These are phyloP conservation scores for Penicillium sclerotiorum DNA, from an alignment of 2,329 filamentous ascomycete species.

Conservation along the genomic window DNA sequence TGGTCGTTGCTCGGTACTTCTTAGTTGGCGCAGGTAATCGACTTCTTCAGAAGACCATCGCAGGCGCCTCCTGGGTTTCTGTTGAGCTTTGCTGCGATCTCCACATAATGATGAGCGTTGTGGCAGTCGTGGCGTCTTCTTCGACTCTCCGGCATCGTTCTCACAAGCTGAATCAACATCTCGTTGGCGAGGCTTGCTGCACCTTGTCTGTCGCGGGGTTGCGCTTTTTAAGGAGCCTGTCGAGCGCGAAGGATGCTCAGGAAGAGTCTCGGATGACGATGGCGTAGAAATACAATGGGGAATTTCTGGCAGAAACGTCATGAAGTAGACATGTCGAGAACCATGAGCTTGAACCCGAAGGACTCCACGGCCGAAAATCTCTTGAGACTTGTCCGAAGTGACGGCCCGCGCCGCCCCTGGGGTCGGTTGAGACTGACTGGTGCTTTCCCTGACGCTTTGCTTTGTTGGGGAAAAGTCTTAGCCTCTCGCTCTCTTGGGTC, in stretches of 20 bases:
- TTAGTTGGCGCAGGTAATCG: no score
- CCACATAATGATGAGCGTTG: not conserved
- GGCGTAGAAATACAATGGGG: not conserved
- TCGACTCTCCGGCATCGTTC: not conserved
- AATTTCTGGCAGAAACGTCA: conserved; percentile 14
- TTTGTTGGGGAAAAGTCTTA: not conserved
- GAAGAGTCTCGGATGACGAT: conserved; percentile 3
- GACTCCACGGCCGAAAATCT: conserved; percentile 15
- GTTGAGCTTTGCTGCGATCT: not conserved
- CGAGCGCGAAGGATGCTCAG: not conserved
- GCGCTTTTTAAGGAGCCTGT: not conserved
- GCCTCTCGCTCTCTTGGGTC: not conserved
- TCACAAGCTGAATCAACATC: not conserved
- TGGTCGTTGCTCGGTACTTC: no score
- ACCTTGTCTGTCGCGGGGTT: not conserved
- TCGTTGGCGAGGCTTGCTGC: not conserved
- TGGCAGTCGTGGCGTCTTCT: not conserved
- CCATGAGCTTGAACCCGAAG: conserved; percentile 14
- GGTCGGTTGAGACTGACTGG: not conserved
- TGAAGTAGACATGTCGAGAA: conserved; percentile 11
- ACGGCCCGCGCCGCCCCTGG: not conserved
- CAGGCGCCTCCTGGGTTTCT: no score
- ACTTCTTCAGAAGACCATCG: no score
- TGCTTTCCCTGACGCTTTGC: not conserved
- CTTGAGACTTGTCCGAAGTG: conserved; percentile 6